A percentile compares a stretch with the other conserved stretches of the same genome.
Evolutionary conservation across 2,329 filamentous ascomycete genomes (phyloP).

Genomic region (Trichoderma afroharzianum): DNA sequence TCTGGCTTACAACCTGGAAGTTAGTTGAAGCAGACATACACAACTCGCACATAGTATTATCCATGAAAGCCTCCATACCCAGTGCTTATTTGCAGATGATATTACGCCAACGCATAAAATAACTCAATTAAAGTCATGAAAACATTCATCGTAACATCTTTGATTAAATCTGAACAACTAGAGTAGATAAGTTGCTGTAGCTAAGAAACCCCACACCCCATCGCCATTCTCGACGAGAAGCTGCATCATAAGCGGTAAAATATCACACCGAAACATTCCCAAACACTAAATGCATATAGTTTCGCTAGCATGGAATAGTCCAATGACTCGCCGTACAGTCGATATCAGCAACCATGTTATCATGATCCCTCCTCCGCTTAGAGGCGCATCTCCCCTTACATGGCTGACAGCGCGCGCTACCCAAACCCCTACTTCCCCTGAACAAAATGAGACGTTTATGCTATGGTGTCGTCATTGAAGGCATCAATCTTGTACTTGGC

Average conservation of each 20-base stretch:
- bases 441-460: neutral
- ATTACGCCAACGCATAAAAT: neutral
- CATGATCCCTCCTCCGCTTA: neutral
- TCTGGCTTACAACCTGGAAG: neutral
- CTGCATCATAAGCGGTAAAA: neutral
- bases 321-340: neutral
- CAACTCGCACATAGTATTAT: neutral
- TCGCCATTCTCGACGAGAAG: neutral
- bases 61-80: neutral
- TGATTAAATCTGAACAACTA: neutral
- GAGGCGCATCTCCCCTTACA: neutral
- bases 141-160: neutral
- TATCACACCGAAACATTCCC: neutral
- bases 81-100: neutral
- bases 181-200: neutral
- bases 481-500: constrained; percentile 21
- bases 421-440: neutral
- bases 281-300: neutral
- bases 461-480: neutral
- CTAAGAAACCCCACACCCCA: neutral
- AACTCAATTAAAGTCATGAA: neutral
- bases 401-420: neutral
- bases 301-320: neutral
- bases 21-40: neutral
- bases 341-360: neutral